phyloP scores from a whole-genome alignment of 2,329 filamentous ascomycete genomes.

The Penicillium sumatraense region DNA sequence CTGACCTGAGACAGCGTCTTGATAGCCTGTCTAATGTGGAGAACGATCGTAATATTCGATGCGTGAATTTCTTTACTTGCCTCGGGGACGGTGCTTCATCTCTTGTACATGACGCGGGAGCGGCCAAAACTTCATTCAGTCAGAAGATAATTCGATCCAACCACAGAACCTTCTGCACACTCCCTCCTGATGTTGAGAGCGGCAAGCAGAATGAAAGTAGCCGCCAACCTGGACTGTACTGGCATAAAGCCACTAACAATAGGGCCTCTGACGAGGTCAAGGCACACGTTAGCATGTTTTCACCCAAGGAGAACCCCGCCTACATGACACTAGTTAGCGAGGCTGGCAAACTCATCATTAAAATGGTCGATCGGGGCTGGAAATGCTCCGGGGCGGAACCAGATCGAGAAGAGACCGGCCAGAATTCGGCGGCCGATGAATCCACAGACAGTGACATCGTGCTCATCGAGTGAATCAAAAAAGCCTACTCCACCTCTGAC shows the following conservation, averaged over 20 bases:
- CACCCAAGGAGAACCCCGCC: constrained; percentile 49
- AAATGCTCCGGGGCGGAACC: constrained; percentile 36
- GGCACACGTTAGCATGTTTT: constrained; percentile 70
- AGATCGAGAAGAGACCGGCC: constrained; percentile 5
- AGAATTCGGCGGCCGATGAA: constrained; percentile 19
- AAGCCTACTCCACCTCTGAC: neutral
- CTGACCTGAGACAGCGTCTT: constrained; percentile 78
- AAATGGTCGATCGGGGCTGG: constrained; percentile 47
- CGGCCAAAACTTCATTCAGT: constrained; percentile 35
- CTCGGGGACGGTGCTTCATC: constrained; percentile 70
- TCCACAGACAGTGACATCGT: constrained; percentile 43
- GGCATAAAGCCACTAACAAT: constrained; percentile 77
- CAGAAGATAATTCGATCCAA: constrained; percentile 50
- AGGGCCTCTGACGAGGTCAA: constrained; percentile 75
- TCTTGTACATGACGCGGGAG: constrained; percentile 29
- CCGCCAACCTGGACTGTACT: constrained; percentile 54
- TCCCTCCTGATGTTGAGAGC: constrained; percentile 62
- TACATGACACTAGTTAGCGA: constrained; percentile 45
- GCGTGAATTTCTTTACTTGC: constrained; percentile 84
- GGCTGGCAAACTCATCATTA: constrained; percentile 43
- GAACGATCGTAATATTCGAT: constrained; percentile 71
- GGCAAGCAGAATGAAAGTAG: constrained; percentile 27
- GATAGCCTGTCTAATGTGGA: constrained; percentile 68
- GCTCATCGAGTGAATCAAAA: constrained; percentile 16
- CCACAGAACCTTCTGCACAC: constrained; percentile 85